phyloP scores from a whole-genome alignment of 1,284 basidiomycete genomes.

The Moniliella sp. region DNA sequence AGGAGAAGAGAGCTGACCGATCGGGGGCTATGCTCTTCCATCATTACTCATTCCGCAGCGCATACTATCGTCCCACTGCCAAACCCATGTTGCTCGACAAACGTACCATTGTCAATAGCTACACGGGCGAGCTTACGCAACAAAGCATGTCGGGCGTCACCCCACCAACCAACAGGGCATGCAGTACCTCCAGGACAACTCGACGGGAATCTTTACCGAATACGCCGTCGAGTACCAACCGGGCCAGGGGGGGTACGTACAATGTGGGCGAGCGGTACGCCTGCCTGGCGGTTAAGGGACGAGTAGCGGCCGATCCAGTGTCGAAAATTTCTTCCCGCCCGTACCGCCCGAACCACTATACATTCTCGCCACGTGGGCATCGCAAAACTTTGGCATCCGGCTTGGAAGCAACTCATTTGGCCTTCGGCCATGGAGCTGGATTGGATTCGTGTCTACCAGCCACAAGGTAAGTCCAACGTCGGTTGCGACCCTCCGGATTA shows the following conservation, averaged over 20 bases:
- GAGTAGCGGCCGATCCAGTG: too few relatives aligned
- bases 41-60: too few relatives aligned
- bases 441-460: slow-evolving; percentile 4
- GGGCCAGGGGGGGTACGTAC: slow-evolving; percentile 47
- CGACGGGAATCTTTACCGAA: slow-evolving; percentile 9
- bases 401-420: slow-evolving; percentile 8
- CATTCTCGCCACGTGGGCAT: too few relatives aligned
- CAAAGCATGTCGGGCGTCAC: slow-evolving; percentile 39
- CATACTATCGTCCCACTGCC: too few relatives aligned
- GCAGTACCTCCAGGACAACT: slow-evolving; percentile 10
- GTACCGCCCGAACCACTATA: too few relatives aligned
- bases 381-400: too few relatives aligned
- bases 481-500: slow-evolving; percentile 35
- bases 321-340: too few relatives aligned
- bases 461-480: too few relatives aligned
- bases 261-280: slow-evolving; percentile 30
- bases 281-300: too few relatives aligned
- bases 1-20: slow-evolving; percentile 3
- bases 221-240: slow-evolving; percentile 37
- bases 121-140: slow-evolving; percentile 56
- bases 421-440: slow-evolving; percentile 12
- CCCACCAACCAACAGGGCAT: slow-evolving; percentile 16
- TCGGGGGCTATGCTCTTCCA: too few relatives aligned
- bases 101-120: slow-evolving; percentile 43
- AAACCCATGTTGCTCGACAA: too few relatives aligned